Percentiles rank a stretch among this genome's conserved stretches.
These are phyloP conservation scores for Erysimum cheiri DNA, from an alignment of 441 rosid genomes.

Conservation along the genomic window DNA sequence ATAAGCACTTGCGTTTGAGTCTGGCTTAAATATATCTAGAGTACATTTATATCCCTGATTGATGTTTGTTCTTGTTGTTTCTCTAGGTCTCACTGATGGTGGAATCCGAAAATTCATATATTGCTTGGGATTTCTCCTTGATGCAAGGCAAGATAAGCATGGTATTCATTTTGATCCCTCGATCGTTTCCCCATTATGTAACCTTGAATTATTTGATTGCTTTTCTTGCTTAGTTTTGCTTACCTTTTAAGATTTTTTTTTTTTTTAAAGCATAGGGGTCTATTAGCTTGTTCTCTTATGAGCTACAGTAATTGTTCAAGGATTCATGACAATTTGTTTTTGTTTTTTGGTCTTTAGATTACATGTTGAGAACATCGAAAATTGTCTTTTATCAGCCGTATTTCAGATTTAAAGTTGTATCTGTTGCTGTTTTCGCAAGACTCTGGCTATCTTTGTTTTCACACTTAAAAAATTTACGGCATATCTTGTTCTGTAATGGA, in stretches of 20 bases:
- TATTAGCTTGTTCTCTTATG: conserved; percentile 17
- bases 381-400: conserved; percentile 2
- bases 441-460: background rate
- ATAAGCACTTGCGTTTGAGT: conserved; percentile 23
- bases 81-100: conserved; percentile 70
- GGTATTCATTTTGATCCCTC: conserved; percentile 54
- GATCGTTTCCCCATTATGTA: conserved; percentile 24
- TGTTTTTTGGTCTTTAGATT: background rate
- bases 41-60: background rate
- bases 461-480: background rate
- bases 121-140: conserved; percentile 96
- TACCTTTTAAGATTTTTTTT: conserved; percentile 8
- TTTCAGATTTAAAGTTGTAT: conserved; percentile 4
- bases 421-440: conserved; percentile 10
- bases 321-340: background rate
- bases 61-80: conserved; percentile 34
- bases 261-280: background rate
- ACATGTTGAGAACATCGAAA: conserved; percentile 16
- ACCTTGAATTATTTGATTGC: conserved; percentile 11
- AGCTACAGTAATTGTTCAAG: conserved; percentile 17
- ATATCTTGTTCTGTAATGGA: conserved; percentile 11
- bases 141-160: conserved; percentile 79
- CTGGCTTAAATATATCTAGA: background rate
- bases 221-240: conserved; percentile 27
- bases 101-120: conserved; percentile 87